Evolutionary conservation across 495 filamentous ascomycete species (phyloP).

Genomic region (Penicillium parvum): DNA sequence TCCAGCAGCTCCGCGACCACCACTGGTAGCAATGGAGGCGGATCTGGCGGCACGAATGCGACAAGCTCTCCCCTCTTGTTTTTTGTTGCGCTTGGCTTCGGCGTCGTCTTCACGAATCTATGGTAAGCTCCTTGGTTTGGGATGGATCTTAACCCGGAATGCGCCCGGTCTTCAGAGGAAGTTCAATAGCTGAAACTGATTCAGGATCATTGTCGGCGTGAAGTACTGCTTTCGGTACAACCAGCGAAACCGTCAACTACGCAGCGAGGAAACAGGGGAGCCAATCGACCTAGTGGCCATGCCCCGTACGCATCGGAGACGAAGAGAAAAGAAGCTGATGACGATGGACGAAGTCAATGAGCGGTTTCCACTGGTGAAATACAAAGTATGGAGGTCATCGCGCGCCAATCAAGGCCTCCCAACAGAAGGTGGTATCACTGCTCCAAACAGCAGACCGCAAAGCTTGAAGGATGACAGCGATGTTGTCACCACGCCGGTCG

Average conservation of each 20-base stretch:
- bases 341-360: slow-evolving; percentile 98
- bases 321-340: slow-evolving; percentile 97
- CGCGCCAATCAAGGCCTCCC: slow-evolving; percentile 81
- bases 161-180: not conserved
- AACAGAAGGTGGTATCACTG: slow-evolving; percentile 78
- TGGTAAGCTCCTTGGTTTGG: slow-evolving; percentile 57
- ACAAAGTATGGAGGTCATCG: slow-evolving; percentile 86
- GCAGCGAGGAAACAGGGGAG: slow-evolving; percentile 79
- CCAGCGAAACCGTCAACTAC: slow-evolving; percentile 77
- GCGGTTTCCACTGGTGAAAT: slow-evolving; percentile 90
- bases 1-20: slow-evolving; percentile 22
- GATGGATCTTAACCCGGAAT: not conserved
- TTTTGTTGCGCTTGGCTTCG: slow-evolving; percentile 95
- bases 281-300: slow-evolving; percentile 76
- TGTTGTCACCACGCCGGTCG: slow-evolving; percentile 9
- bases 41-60: slow-evolving; percentile 10
- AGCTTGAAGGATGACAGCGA: slow-evolving; percentile 21
- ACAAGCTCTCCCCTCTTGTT: slow-evolving; percentile 92
- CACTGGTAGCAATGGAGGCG: slow-evolving; percentile 6
- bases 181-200: slow-evolving; percentile 5
- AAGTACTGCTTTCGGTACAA: slow-evolving; percentile 99
- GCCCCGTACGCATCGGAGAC: slow-evolving; percentile 72
- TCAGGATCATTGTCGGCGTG: slow-evolving; percentile 97
- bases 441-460: slow-evolving; percentile 45
- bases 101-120: slow-evolving; percentile 97